Percentiles rank a stretch among this genome's conserved stretches.
phyloP scores from a whole-genome alignment of 2,329 filamentous ascomycete genomes.

The Madurella mycetomatis region DNA sequence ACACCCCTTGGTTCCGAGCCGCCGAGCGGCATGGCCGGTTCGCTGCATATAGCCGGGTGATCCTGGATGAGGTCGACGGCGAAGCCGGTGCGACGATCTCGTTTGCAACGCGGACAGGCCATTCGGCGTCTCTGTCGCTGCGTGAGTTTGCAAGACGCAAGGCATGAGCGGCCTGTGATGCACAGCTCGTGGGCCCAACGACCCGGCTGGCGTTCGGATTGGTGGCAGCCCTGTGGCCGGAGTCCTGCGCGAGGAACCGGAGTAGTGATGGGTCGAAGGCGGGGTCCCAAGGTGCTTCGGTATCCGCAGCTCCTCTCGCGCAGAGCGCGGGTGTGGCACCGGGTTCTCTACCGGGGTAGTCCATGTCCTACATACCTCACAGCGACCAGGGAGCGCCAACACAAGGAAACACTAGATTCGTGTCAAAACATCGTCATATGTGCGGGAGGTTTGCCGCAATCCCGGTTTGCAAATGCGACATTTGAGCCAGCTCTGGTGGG shows the following conservation, averaged over 20 bases:
- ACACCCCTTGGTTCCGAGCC: neutral
- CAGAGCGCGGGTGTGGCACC: neutral
- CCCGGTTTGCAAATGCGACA: constrained; percentile 8
- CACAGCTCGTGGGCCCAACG: neutral
- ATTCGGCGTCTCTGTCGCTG: neutral
- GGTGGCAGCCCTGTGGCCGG: neutral
- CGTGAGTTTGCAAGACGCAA: neutral
- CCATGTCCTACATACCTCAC: neutral
- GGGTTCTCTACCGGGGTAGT: neutral
- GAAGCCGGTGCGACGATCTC: neutral
- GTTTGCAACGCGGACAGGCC: neutral
- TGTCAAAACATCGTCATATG: constrained; percentile 4
- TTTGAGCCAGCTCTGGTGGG: neutral
- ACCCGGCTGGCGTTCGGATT: neutral
- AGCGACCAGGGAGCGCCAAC: too few relatives aligned
- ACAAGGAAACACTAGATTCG: neutral
- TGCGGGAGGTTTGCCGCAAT: constrained; percentile 6
- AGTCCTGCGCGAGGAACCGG: neutral
- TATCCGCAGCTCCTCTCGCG: neutral
- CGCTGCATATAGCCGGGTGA: neutral
- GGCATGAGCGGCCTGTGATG: neutral
- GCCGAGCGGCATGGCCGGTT: neutral
- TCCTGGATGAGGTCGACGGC: neutral
- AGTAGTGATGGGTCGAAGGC: neutral
- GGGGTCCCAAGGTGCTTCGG: neutral